Evolutionary conservation across 768 basidiomycete genomes (phyloP), one percentile per base, ranked within the genome.

Genomic region (Dictyophora rubrovolvata): DNA sequence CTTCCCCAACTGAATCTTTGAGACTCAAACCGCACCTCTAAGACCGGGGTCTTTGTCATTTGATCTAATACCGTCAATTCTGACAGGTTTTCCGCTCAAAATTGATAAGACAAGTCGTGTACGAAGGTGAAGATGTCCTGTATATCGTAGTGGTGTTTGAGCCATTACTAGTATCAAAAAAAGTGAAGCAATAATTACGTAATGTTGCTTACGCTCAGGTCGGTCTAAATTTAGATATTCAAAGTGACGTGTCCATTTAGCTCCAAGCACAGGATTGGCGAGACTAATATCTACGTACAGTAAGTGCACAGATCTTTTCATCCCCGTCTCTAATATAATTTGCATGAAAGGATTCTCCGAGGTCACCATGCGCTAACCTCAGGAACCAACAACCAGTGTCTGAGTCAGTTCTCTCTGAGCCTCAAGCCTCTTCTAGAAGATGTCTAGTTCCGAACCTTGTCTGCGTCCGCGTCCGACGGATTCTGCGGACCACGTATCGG

Each of bases 1-100:
- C 36, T 14, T 9, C 36, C 33, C 28, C 18, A 11, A n/a, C 20
- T n/a, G 22, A 33, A 20, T 8, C 49, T 9, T 23, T 12, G 10
- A 12, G 14, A 50, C 18, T 20, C 8, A n/a, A n/a, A 17, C 22
- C 36, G 21, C n/a, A 92, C 91, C 92, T 80, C 84, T 75, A n/a
- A 99, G 73, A 69, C 96, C 96, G 22, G 95, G 94, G 69, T 98
- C 88, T 66, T 93, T 93, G 72, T 97, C 93, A 34, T 92, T 84
- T 0, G 89, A 75, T 23, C 96, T 84, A 60, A 99, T 96, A 64
- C 83, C 85, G 67, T 93, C 86, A 46, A 98, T 87, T 58, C 83
- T 79, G 3, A 95, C 81, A 47, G 86, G 74, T 65, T 87, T 89
- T 54, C 94, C 92, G 53, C 90, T 93, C 37, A 98, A 77, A 18